Base-by-base conservation (phyloP, 225 moss, liverwort and hornwort species). In the Polytrichum formosum region DNA sequence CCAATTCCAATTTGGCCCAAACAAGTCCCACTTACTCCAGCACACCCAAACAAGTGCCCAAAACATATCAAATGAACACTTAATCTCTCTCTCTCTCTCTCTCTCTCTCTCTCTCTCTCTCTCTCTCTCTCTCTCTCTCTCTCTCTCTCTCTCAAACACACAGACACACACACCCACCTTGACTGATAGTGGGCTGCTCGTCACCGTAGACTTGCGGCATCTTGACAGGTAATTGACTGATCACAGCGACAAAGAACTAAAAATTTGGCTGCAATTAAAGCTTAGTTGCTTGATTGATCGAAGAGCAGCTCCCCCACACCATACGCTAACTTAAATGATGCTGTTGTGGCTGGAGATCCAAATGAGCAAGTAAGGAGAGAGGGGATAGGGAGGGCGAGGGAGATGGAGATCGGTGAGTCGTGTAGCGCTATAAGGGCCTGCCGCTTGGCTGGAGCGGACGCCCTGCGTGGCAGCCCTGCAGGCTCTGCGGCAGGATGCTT, bases 181-280 rank as follows among this genome's bases (percentile, higher is more conserved):
- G 28, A 33, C 37, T 8, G 23, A 53, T 21, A 1, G 17, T 9
- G 66, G 66, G 22, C 13, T 67, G 23, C 4, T 67, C 53, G 7
- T 53, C 66, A 5, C 25, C 22, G 30, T 67, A 67, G 22, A 67
- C 66, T 53, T 67, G 66, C 22, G 66, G 66, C 66, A 67, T 67
- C 46, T 26, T 67, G 66, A 63, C 62, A 20, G 26, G 17, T 16
- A 4, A 59, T 9, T n/a, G 21, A 59, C 23, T 23, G 23, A 22
- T 23, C n/a, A 23, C 21, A 59, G 3, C 9, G 13, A 46, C 3
- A 46, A 13, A 46, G 46, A 46, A 13, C 13, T 13, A 46, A 13
- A 16, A 16, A 4, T 16, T 4, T 3, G 46, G 16, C 13, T 46
- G 46, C 46, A 46, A 46, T 46, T 16, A 46, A 16, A 16, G 46